Percentiles rank a stretch among this genome's conserved stretches.
phyloP scores from a whole-genome alignment of 1,284 basidiomycete genomes.

The Boletus albobrunnescens region DNA sequence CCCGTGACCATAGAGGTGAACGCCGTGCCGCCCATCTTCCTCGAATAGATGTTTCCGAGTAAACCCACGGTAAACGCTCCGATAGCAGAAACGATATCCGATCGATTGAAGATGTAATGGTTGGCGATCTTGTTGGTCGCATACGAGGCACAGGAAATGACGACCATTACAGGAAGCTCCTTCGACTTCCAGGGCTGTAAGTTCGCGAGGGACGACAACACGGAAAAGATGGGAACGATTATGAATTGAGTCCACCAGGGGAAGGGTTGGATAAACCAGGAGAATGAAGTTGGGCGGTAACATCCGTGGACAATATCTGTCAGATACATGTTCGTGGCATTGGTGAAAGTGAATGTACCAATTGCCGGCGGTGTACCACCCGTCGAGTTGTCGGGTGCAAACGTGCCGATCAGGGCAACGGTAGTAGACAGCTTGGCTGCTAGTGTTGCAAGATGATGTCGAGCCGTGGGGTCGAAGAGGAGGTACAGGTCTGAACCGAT shows the following conservation, averaged over 20 bases:
- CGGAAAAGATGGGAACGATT: constrained; percentile 80
- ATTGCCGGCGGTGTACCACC: constrained; percentile 43
- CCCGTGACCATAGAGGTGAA: constrained; percentile 89
- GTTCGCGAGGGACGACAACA: constrained; percentile 71
- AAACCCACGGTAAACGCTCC: constrained; percentile 82
- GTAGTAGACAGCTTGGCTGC: constrained; percentile 47
- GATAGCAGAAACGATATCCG: constrained; percentile 81
- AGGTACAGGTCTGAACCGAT: constrained; percentile 86
- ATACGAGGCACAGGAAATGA: constrained; percentile 79
- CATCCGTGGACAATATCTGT: constrained; percentile 62
- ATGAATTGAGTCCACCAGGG: constrained; percentile 73
- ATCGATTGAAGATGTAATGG: constrained; percentile 81
- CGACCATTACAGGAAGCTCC: constrained; percentile 79
- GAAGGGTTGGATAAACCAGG: constrained; percentile 79
- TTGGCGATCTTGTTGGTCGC: constrained; percentile 76
- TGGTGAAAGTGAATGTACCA: constrained; percentile 76
- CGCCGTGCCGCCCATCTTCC: constrained; percentile 83
- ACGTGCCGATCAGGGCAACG: constrained; percentile 60
- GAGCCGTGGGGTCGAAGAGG: constrained; percentile 63
- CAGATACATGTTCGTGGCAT: constrained; percentile 40
- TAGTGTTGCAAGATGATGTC: constrained; percentile 50
- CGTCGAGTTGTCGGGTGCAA: constrained; percentile 62
- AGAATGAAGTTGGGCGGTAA: constrained; percentile 56
- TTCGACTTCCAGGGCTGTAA: constrained; percentile 68
- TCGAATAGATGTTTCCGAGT: constrained; percentile 80